Evolutionary conservation across 2,329 filamentous ascomycete genomes (phyloP).

Genomic region (Diaporthe humulicola): DNA sequence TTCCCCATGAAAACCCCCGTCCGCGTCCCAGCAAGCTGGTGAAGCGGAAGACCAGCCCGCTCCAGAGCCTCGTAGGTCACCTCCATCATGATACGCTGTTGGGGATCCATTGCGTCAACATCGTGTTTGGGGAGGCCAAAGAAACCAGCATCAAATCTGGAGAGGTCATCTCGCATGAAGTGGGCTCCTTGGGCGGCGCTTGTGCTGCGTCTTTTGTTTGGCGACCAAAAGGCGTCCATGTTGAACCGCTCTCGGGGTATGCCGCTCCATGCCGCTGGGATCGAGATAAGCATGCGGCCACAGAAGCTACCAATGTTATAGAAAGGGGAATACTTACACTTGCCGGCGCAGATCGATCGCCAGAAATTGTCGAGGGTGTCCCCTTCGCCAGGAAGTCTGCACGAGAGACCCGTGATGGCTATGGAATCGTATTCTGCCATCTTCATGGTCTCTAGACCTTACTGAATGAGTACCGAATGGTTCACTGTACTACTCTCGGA

Average conservation of each 20-base stretch:
- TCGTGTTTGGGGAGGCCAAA: constrained; percentile 8
- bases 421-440: neutral
- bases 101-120: constrained; percentile 4
- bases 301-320: neutral
- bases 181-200: neutral
- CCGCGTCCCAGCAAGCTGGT: neutral
- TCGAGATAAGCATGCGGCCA: neutral
- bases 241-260: constrained; percentile 17
- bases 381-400: constrained; percentile 14
- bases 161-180: constrained; percentile 6
- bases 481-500: neutral
- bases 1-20: constrained; percentile 8
- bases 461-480: neutral
- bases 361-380: constrained; percentile 8
- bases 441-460: neutral
- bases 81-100: constrained; percentile 14
- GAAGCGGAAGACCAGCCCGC: constrained; percentile 6
- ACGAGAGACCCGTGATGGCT: neutral
- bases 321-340: neutral
- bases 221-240: constrained; percentile 1
- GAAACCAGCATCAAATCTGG: neutral
- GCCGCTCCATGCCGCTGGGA: neutral
- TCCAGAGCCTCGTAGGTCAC: constrained; percentile 31
- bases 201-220: constrained; percentile 12
- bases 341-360: constrained; percentile 9